phyloP scores from a whole-genome alignment of 129 eudicot genomes.

The Ambrosia artemisiifolia region DNA sequence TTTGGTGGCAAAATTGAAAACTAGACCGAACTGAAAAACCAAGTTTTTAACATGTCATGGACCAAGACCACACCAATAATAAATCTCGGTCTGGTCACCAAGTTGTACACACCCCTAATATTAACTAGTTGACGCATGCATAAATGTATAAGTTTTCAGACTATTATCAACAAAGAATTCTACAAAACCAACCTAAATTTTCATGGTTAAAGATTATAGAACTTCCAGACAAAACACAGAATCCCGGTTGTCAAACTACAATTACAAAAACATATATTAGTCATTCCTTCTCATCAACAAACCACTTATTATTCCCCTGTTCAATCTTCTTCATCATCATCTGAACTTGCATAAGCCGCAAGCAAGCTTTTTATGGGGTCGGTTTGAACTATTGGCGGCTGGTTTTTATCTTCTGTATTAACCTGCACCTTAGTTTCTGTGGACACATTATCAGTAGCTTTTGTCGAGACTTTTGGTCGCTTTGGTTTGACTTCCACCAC shows the following conservation, averaged over 20 bases:
- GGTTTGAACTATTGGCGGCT: slow-evolving; percentile 17
- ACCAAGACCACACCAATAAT: no score
- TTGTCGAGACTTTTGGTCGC: slow-evolving; percentile 50
- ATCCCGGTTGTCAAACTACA: slow-evolving; percentile 3
- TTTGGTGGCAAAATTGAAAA: no score
- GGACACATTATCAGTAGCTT: slow-evolving; percentile 24
- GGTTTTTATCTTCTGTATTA: slow-evolving; percentile 23
- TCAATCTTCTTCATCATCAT: slow-evolving; percentile 79
- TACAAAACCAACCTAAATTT: neutral
- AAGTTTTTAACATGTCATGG: no score
- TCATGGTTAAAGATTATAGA: neutral
- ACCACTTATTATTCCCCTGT: neutral
- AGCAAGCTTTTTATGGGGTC: slow-evolving; percentile 73
- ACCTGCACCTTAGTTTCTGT: slow-evolving; percentile 15
- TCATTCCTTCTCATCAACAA: slow-evolving; percentile 17
- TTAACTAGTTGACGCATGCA: neutral
- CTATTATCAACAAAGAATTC: slow-evolving; percentile 11
- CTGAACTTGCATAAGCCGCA: slow-evolving; percentile 80
- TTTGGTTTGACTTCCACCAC: slow-evolving; percentile 89
- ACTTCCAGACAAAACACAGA: neutral
- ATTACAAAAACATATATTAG: slow-evolving; percentile 24
- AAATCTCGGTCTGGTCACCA: no score
- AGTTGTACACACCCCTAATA: no score
- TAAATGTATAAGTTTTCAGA: slow-evolving; percentile 12
- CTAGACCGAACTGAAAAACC: no score